Conservation (phyloP, 2,329 filamentous ascomycete species). For the Fusarium palustre region DNA sequence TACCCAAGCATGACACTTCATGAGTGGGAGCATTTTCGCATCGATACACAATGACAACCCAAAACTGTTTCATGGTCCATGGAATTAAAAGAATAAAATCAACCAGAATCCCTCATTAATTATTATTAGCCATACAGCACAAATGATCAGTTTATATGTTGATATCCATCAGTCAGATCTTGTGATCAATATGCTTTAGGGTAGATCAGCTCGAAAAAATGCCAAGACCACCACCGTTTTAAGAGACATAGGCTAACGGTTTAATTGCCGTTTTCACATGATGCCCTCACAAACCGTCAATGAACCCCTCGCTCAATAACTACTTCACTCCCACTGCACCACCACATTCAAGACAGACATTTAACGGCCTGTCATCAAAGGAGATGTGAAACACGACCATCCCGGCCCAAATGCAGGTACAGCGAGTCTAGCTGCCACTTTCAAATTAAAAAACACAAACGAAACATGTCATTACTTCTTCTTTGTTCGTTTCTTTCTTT, state of each 20-base stretch:
- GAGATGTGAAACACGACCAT: constrained; percentile 17
- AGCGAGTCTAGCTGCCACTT: constrained; percentile 12
- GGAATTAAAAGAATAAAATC: no score
- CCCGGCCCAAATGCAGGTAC: constrained; percentile 21
- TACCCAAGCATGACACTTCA: background rate
- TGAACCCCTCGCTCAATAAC: constrained; percentile 5
- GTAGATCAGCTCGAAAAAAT: background rate
- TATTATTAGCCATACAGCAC: background rate
- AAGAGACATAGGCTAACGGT: constrained; percentile 25
- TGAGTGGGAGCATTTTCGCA: background rate
- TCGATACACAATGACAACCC: background rate
- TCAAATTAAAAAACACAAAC: background rate
- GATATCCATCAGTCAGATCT: background rate
- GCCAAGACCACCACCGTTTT: constrained; percentile 16
- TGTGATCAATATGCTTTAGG: background rate
- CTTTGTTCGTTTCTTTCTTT: constrained; percentile 13
- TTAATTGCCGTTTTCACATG: constrained; percentile 5
- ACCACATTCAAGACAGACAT: background rate
- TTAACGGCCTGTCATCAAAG: constrained; percentile 7
- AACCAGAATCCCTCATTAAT: no score
- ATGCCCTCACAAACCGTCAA: constrained; percentile 1
- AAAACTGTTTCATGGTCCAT: background rate
- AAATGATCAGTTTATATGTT: fast-evolving
- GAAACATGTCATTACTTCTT: background rate
- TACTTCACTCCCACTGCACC: constrained; percentile 5